These are phyloP conservation scores for Goffeauzyma gilvescens DNA, from an alignment of 768 basidiomycete genomes.

Conservation along the genomic window DNA sequence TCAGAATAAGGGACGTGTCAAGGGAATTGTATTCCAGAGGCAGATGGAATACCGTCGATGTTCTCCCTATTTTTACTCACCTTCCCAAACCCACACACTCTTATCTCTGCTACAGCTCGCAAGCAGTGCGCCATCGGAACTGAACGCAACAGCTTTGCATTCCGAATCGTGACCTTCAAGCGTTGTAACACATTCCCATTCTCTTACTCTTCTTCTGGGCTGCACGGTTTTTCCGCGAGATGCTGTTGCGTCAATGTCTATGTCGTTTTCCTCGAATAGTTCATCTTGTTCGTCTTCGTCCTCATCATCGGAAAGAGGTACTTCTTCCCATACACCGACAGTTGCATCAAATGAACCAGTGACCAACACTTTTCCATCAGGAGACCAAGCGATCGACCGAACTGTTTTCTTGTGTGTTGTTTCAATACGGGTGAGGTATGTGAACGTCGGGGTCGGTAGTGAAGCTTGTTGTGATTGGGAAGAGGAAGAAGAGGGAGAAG, in stretches of 20 bases:
- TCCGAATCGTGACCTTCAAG: conserved; percentile 90
- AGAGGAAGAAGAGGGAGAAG: conserved; percentile 18
- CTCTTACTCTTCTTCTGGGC: conserved; percentile 58
- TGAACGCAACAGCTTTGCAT: conserved; percentile 80
- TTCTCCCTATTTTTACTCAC: conserved; percentile 38
- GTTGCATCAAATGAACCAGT: conserved; percentile 88
- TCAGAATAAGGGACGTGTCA: not conserved
- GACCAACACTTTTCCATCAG: conserved; percentile 65
- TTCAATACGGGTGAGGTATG: conserved; percentile 45
- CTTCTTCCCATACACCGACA: conserved; percentile 75
- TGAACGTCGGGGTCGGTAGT: conserved; percentile 17
- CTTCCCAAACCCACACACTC: conserved; percentile 98
- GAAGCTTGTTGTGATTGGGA: conserved; percentile 13
- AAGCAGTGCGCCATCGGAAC: conserved; percentile 53
- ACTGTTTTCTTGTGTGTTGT: conserved; percentile 81
- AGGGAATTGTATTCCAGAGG: not conserved
- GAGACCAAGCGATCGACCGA: conserved; percentile 68
- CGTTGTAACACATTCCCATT: conserved; percentile 74
- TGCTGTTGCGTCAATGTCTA: too few relatives aligned
- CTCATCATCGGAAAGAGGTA: conserved; percentile 36
- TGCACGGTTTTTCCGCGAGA: too few relatives aligned
- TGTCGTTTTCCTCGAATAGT: conserved; percentile 46
- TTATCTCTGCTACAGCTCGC: conserved; percentile 93
- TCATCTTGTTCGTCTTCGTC: conserved; percentile 40
- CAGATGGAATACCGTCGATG: not conserved